Evolutionary conservation across 2,329 filamentous ascomycete species (phyloP).

Genomic region (Penicillium sp.): DNA sequence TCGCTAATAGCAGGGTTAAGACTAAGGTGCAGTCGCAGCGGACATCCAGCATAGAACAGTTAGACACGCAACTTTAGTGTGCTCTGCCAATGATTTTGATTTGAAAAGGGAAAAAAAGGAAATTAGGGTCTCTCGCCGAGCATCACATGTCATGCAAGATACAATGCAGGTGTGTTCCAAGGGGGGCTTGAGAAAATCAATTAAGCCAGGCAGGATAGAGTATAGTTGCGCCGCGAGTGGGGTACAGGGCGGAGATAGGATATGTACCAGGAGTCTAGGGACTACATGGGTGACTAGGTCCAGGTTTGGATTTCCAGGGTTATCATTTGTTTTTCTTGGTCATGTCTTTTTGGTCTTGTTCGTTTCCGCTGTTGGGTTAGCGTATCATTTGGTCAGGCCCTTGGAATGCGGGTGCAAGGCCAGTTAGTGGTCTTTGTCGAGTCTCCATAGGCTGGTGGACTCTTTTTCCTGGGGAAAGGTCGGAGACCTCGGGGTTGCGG

Average conservation of each 20-base stretch:
- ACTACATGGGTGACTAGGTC: neutral
- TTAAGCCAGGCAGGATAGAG: neutral
- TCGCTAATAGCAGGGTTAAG: neutral
- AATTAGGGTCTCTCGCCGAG: neutral
- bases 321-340: neutral
- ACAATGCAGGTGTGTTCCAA: neutral
- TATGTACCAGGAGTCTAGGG: too few species aligned
- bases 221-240: constrained; percentile 2
- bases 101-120: neutral
- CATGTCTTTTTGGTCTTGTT: neutral
- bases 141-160: constrained; percentile 14
- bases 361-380: constrained; percentile 9
- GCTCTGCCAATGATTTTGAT: neutral
- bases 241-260: neutral
- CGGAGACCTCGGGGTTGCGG: constrained; percentile 1
- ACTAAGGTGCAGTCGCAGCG: neutral
- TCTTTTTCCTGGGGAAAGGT: neutral
- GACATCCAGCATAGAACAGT: neutral
- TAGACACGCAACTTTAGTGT: neutral
- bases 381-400: neutral
- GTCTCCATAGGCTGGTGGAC: neutral
- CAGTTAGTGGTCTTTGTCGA: neutral
- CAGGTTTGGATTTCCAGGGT: neutral
- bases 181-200: neutral
- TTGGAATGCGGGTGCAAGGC: neutral